Percentiles rank a stretch among this genome's conserved stretches.
These are phyloP conservation scores for Sicyos edulis DNA, from an alignment of 306 rosid genomes.

Conservation along the genomic window DNA sequence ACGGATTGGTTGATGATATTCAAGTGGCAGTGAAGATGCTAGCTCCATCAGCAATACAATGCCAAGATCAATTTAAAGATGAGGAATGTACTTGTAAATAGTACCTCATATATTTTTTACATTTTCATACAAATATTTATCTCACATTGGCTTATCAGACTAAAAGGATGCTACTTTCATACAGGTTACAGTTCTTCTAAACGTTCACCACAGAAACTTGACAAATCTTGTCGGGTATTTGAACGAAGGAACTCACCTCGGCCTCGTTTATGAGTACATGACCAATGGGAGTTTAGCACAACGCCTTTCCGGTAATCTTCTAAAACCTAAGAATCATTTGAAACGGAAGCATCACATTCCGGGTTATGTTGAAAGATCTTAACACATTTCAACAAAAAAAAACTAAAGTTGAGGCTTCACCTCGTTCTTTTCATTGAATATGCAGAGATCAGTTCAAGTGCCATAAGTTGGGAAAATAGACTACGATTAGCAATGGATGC, in stretches of 20 bases:
- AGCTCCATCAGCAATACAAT: constrained; percentile 27
- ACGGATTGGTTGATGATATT: constrained; percentile 31
- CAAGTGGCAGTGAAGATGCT: constrained; percentile 57
- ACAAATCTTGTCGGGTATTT: constrained; percentile 33
- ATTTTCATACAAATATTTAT: neutral
- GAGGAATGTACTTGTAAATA: constrained; percentile 34
- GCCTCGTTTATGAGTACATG: constrained; percentile 31
- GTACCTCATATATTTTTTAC: neutral
- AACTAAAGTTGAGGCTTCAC: neutral
- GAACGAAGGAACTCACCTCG: constrained; percentile 25
- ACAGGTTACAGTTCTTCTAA: constrained; percentile 31
- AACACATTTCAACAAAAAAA: neutral
- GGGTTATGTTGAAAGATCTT: neutral
- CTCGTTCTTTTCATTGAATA: neutral
- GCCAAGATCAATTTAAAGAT: constrained; percentile 35
- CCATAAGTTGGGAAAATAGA: constrained; percentile 35
- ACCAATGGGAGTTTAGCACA: constrained; percentile 25
- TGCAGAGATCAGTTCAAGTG: constrained; percentile 15
- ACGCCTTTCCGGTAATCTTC: constrained; percentile 15
- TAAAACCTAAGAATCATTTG: neutral
- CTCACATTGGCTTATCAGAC: neutral
- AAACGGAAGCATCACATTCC: neutral
- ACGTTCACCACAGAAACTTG: constrained; percentile 34
- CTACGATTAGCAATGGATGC: constrained; percentile 34
- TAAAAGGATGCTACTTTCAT: constrained; percentile 3